Conservation (phyloP, 2,329 filamentous ascomycete species). For the Clonostachys byssicola region DNA sequence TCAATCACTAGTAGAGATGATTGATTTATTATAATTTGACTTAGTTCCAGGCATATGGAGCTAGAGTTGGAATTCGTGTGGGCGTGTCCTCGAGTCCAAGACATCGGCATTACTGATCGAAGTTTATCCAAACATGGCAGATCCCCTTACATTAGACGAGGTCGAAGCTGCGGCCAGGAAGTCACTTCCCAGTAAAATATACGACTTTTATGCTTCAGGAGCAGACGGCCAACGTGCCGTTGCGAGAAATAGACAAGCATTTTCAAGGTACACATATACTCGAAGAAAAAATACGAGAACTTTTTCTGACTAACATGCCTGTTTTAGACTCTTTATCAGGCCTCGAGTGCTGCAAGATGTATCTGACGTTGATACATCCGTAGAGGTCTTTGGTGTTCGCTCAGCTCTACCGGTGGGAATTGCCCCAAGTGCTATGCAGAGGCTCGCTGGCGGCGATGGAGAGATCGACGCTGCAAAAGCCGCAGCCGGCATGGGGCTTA, state of each 20-base stretch:
- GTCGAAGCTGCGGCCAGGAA: conserved; percentile 1
- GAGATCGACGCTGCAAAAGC: conserved; percentile 1
- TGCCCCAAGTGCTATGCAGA: conserved; percentile 3
- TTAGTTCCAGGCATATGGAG: no score
- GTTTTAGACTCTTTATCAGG: background rate
- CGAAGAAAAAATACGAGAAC: background rate
- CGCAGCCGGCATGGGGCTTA: background rate
- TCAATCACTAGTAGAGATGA: no score
- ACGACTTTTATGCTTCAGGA: conserved; percentile 4
- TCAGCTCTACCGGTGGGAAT: conserved; percentile 1
- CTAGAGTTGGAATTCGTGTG: no score
- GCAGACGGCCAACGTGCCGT: conserved; percentile 2
- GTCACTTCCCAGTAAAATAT: conserved; percentile 3
- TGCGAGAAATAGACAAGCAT: background rate
- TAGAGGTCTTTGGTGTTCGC: background rate
- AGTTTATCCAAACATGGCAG: no score
- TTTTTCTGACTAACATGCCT: background rate
- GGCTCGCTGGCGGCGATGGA: background rate
- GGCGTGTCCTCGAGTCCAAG: no score
- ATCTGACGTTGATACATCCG: background rate
- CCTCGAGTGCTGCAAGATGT: conserved; percentile 1
- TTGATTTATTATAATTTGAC: no score
- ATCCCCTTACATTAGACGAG: conserved; percentile 1
- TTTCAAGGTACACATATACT: background rate
- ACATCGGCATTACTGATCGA: no score